A percentile compares a stretch with the other conserved stretches of the same genome.
phyloP scores from a whole-genome alignment of 1,139 yeast genomes.

The Tardiomyces blankii region DNA sequence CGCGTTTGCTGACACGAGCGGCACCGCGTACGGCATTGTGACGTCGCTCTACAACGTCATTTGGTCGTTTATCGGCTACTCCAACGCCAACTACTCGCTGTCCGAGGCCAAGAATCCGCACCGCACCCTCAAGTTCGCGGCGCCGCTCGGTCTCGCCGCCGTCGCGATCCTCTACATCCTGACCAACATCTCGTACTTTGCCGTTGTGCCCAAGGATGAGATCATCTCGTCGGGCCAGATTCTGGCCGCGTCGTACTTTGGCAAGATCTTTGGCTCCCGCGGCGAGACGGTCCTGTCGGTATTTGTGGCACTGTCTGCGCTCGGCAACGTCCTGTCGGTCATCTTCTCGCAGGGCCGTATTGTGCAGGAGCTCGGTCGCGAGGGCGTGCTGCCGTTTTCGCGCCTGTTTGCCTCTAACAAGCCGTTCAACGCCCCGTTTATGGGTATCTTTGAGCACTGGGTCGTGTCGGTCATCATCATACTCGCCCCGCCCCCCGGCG shows the following conservation, averaged over 20 bases:
- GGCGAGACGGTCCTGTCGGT: conserved; percentile 59
- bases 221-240: conserved; percentile 53
- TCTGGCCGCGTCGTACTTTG: conserved; percentile 65
- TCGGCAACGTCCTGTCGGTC: conserved; percentile 71
- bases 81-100: conserved; percentile 69
- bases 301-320: conserved; percentile 63
- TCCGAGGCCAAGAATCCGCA: conserved; percentile 70
- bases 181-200: conserved; percentile 61
- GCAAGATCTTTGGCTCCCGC: conserved; percentile 56
- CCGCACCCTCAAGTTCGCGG: conserved; percentile 56
- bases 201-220: conserved; percentile 60
- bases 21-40: conserved; percentile 60
- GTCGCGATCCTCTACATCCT: conserved; percentile 56
- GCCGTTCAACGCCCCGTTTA: conserved; percentile 46
- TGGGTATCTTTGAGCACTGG: conserved; percentile 47
- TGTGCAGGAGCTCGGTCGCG: conserved; percentile 63
- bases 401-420: conserved; percentile 40
- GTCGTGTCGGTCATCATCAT: conserved; percentile 43
- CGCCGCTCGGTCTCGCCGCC: conserved; percentile 53
- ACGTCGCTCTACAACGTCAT: conserved; percentile 70
- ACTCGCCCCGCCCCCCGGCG: conserved; percentile 62
- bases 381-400: conserved; percentile 62
- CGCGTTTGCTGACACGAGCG: conserved; percentile 44
- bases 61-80: conserved; percentile 49
- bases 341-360: conserved; percentile 71